Base-by-base conservation (phyloP, 2,329 filamentous ascomycete species). In the Didymella pinodella region DNA sequence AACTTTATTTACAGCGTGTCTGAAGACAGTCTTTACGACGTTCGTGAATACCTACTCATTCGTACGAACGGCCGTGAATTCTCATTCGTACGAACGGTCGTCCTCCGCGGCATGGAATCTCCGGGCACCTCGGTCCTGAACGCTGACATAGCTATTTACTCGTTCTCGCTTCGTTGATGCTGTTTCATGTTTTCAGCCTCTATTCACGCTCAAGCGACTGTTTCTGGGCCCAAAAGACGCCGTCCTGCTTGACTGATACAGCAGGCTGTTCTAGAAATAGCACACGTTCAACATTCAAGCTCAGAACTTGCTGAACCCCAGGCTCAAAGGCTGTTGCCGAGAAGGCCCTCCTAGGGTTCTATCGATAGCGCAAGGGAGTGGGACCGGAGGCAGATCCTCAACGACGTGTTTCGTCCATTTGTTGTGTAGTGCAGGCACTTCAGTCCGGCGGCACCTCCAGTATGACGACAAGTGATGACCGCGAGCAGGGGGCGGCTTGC, bases 241-340 rank as follows among this genome's bases (percentile, higher is more conserved):
- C 29, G 18, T 28, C 43, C 16, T 46, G 25, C 38, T 8, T 49
- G 10, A 48, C 22, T 48, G 38, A 25, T 38, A 26, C 31, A 41
- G 38, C 18, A 57, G 58, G 54, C 54, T 62, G 49, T 45, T 63
- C 72, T 67, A 54, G 69, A 75, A 75, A 76, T 75, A 76, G 71
- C 60, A 67, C 45, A 65, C 44, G 47, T 51, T 64, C 65, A 40
- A 49, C 26, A 18, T 44, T 26, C 32, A 34, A 47, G 36, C 50
- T 41, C 50, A 36, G n/a, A 48, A 46, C 12, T 34, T 25, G 26
- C 40, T 47, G 20, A 40, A 36, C 26, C 32, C 18, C 46, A 26
- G 47, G 25, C 3, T 25, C 34, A 36, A 31, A 26, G 34, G 14
- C 34, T 18, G 34, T 26, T 54, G 51, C 56, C 56, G 54, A 50